Evolutionary conservation across 2,329 filamentous ascomycete species (phyloP).

Genomic region (Trichoderma sp.): DNA sequence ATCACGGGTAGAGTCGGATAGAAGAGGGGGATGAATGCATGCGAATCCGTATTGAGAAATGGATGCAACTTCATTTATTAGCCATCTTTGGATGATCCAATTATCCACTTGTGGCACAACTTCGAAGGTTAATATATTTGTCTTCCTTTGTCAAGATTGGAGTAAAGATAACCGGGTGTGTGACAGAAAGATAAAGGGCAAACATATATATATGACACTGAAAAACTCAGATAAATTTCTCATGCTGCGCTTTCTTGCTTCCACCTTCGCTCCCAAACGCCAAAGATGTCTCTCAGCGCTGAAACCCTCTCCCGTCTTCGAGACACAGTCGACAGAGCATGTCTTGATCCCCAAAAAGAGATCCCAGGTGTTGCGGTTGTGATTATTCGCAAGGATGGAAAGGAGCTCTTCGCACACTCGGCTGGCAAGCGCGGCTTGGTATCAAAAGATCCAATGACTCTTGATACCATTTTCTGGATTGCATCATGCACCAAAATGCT

Average conservation of each 20-base stretch:
- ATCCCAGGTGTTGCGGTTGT: conserved; percentile 12
- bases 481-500: conserved; percentile 17
- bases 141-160: neutral
- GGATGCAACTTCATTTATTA: neutral
- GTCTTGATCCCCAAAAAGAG: neutral
- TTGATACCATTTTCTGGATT: conserved; percentile 10
- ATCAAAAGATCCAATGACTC: conserved; percentile 14
- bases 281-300: conserved; percentile 1
- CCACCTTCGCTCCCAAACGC: neutral
- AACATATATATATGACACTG: neutral
- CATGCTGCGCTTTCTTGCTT: neutral
- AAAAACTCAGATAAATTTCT: neutral
- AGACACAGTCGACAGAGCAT: conserved; percentile 2
- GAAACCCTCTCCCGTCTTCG: neutral
- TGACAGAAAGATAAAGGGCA: neutral
- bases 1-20: neutral
- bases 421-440: conserved; percentile 5
- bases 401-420: conserved; percentile 13
- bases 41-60: neutral
- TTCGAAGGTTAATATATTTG: neutral
- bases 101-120: neutral
- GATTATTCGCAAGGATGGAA: conserved; percentile 11
- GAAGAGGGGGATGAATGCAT: neutral
- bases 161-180: neutral
- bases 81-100: neutral